Percentiles rank a stretch among this genome's conserved stretches.
phyloP scores from a whole-genome alignment of 2,329 filamentous ascomycete genomes.

The Phoma sp. region DNA sequence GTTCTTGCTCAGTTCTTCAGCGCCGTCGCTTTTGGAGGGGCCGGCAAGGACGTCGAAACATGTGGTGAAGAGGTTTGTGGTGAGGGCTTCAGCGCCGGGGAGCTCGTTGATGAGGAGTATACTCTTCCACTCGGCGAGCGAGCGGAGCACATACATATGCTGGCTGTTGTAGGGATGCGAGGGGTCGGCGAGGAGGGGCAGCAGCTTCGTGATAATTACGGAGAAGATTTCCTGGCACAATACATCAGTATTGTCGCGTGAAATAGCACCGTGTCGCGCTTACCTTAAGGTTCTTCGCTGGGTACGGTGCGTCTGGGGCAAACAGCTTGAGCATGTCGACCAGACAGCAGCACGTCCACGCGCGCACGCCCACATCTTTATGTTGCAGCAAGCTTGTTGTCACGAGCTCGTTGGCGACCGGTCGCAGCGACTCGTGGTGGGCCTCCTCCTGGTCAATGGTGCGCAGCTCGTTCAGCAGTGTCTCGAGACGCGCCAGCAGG shows the following conservation, averaged over 20 bases:
- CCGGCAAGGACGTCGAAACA: conserved; percentile 92
- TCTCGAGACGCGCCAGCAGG: conserved; percentile 79
- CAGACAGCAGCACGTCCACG: conserved; percentile 85
- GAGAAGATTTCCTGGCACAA: conserved; percentile 83
- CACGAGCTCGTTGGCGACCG: conserved; percentile 84
- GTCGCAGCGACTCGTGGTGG: conserved; percentile 80
- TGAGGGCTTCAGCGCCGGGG: conserved; percentile 77
- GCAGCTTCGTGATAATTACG: conserved; percentile 80
- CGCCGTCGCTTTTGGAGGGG: conserved; percentile 73
- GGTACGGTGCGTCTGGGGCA: conserved; percentile 94
- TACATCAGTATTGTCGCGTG: conserved; percentile 13
- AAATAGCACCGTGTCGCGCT: background rate
- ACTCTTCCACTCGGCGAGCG: conserved; percentile 91
- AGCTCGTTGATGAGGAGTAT: conserved; percentile 90
- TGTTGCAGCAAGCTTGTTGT: conserved; percentile 82
- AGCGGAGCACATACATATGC: conserved; percentile 88
- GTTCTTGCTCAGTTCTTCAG: conserved; percentile 87
- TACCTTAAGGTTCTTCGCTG: conserved; percentile 87
- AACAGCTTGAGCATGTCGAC: conserved; percentile 93
- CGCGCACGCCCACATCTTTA: conserved; percentile 91
- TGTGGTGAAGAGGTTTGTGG: conserved; percentile 75
- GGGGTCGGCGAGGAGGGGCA: conserved; percentile 85
- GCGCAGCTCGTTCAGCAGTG: conserved; percentile 80
- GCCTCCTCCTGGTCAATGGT: conserved; percentile 87
- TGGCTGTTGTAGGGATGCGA: conserved; percentile 90